A percentile compares a stretch with the other conserved stretches of the same genome.
Conservation (phyloP, 805 yeast species). For the Starmerella tilneyi region DNA sequence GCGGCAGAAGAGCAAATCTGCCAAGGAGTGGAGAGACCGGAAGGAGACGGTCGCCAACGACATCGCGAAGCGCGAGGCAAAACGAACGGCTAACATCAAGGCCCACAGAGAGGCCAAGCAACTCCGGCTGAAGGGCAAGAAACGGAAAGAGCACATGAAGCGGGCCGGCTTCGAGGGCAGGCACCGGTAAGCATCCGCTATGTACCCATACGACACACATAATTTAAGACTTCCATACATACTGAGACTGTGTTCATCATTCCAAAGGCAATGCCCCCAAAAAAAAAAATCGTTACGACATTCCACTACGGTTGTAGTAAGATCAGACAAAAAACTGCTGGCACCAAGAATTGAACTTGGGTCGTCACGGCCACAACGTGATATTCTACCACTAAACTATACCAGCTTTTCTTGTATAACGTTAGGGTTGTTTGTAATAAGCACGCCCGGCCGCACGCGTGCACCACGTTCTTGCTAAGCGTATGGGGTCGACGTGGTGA, state of each 20-base stretch:
- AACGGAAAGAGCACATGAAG: conserved; percentile 38
- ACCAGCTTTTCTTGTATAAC: conserved; percentile 30
- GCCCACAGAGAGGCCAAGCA: conserved; percentile 65
- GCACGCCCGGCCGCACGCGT: too few relatives aligned
- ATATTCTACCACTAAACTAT: conserved; percentile 63
- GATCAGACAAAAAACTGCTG: conserved; percentile 39
- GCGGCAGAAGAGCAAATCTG: conserved; percentile 72
- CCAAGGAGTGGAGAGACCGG: conserved; percentile 86
- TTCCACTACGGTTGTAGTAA: too few relatives aligned
- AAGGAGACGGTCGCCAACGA: conserved; percentile 67
- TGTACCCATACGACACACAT: conserved; percentile 5
- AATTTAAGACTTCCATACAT: too few relatives aligned
- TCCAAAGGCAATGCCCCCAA: too few relatives aligned
- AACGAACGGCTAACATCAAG: conserved; percentile 84
- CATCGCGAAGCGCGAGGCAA: conserved; percentile 63
- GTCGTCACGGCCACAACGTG: conserved; percentile 65
- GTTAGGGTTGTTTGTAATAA: neutral
- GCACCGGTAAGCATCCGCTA: neutral
- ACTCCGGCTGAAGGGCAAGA: conserved; percentile 57
- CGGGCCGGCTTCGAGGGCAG: conserved; percentile 10
- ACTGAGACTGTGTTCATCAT: too few relatives aligned
- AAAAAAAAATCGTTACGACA: too few relatives aligned
- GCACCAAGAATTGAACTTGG: conserved; percentile 66
- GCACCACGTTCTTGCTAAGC: too few relatives aligned
- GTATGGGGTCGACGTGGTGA: too few relatives aligned